A percentile compares a stretch with the other conserved stretches of the same genome.
Conservation (phyloP, 2,329 filamentous ascomycete genomes). For the Rutstroemia sp. region DNA sequence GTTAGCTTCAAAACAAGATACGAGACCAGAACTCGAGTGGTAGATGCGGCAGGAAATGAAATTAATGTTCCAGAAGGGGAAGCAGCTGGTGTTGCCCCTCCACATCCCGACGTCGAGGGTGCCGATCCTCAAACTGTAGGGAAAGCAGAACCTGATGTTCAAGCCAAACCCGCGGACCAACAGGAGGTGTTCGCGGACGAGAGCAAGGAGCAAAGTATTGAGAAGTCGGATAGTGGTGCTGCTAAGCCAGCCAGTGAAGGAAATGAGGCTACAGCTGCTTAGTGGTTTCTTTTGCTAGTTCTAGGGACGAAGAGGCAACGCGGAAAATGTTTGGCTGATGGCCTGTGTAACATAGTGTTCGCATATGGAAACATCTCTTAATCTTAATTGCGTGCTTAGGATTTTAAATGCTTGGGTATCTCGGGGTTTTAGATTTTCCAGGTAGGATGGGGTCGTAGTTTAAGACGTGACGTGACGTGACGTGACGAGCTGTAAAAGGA, state of each 20-base stretch:
- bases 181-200: slow-evolving; percentile 40
- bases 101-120: slow-evolving; percentile 42
- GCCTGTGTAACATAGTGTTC: slow-evolving; percentile 9
- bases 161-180: slow-evolving; percentile 35
- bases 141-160: slow-evolving; percentile 30
- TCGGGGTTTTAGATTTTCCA: neutral
- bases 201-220: slow-evolving; percentile 51
- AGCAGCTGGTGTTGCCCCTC: slow-evolving; percentile 24
- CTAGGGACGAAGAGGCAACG: neutral
- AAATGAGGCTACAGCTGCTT: slow-evolving; percentile 43
- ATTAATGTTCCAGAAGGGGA: slow-evolving; percentile 33
- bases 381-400: neutral
- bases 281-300: slow-evolving; percentile 18
- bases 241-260: slow-evolving; percentile 58
- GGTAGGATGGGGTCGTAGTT: no score
- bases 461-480: no score
- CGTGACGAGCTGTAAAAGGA: no score
- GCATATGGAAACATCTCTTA: slow-evolving; percentile 1
- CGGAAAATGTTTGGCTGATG: slow-evolving; percentile 2
- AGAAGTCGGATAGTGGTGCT: slow-evolving; percentile 33
- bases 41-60: slow-evolving; percentile 75
- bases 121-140: slow-evolving; percentile 50
- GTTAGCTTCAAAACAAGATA: slow-evolving; percentile 94
- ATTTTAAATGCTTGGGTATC: neutral
- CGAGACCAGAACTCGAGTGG: slow-evolving; percentile 82